phyloP scores from a whole-genome alignment of 768 basidiomycete genomes.

The Exidia glandulosa region DNA sequence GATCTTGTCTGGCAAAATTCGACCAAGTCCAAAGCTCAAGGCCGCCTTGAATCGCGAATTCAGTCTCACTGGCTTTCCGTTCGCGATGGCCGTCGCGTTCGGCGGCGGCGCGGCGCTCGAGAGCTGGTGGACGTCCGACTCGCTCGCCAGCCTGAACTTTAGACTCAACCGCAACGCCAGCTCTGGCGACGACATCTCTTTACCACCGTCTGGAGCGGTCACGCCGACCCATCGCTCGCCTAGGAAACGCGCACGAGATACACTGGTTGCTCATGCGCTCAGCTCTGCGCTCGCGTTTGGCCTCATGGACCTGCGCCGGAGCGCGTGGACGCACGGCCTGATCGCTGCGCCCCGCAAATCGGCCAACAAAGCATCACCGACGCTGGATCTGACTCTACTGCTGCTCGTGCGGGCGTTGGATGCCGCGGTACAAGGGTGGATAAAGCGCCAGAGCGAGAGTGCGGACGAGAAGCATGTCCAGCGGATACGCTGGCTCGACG shows the following conservation, averaged over 20 bases:
- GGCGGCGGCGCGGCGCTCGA: slow-evolving; percentile 52
- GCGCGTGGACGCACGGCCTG: slow-evolving; percentile 15
- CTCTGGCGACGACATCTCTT: too few relatives aligned
- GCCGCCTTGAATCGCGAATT: slow-evolving; percentile 45
- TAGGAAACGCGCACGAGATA: too few relatives aligned
- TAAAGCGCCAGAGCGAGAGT: slow-evolving; percentile 1
- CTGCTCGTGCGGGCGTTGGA: slow-evolving; percentile 63
- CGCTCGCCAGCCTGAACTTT: too few relatives aligned
- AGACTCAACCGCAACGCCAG: too few relatives aligned
- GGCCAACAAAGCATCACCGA: slow-evolving; percentile 31
- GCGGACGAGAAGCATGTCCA: slow-evolving; percentile 1
- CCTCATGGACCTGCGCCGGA: slow-evolving; percentile 43
- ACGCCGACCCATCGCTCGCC: too few relatives aligned
- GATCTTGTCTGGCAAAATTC: slow-evolving; percentile 22
- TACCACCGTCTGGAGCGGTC: too few relatives aligned
- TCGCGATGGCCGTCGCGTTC: slow-evolving; percentile 50
- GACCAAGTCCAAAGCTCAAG: slow-evolving; percentile 15
- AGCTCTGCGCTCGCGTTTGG: slow-evolving; percentile 46
- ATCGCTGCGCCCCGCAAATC: slow-evolving; percentile 7
- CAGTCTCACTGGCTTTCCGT: slow-evolving; percentile 54
- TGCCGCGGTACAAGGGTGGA: slow-evolving; percentile 35
- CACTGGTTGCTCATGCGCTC: slow-evolving; percentile 34
- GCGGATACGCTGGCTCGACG: slow-evolving; percentile 22
- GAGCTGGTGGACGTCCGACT: slow-evolving; percentile 34
- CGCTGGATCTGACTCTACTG: slow-evolving; percentile 57